Evolutionary conservation across 2,329 filamentous ascomycete genomes (phyloP).

Genomic region (Epichloe sylvatica): DNA sequence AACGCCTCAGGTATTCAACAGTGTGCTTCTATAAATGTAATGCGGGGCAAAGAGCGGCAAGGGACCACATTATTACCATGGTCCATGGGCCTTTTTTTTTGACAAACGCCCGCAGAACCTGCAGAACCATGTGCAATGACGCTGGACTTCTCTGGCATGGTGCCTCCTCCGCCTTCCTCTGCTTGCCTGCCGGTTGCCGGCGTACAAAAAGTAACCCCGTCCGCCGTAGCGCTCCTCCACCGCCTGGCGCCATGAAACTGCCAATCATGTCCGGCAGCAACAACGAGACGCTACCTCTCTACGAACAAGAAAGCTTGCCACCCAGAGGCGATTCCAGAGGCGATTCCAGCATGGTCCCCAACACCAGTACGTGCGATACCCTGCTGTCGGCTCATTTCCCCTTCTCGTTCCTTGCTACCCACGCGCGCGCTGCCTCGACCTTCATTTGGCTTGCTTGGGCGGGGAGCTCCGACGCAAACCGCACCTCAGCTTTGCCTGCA

Average conservation of each 20-base stretch:
- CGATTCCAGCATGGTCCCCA: conserved; percentile 19
- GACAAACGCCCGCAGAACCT: no score
- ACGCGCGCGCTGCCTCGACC: not conserved
- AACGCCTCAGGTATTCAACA: no score
- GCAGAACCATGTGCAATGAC: no score
- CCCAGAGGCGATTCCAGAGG: conserved; percentile 9
- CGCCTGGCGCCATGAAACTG: conserved; percentile 8
- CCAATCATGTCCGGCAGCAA: conserved; percentile 17
- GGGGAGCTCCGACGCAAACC: not conserved
- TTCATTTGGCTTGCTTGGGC: not conserved
- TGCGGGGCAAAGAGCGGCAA: no score
- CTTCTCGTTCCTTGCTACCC: not conserved
- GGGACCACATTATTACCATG: no score
- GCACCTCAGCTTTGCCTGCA: not conserved
- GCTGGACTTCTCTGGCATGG: no score
- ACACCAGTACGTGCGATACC: conserved; percentile 18
- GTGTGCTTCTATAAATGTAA: no score
- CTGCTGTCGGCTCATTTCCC: not conserved
- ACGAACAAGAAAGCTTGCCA: conserved; percentile 14
- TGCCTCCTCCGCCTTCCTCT: no score
- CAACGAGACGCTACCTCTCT: conserved; percentile 20
- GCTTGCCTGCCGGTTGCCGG: not conserved
- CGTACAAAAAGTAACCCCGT: not conserved
- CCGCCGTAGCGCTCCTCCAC: conserved; percentile 1
- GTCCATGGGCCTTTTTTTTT: no score